Conservation (phyloP, 306 rosid genomes). For the Sindora glabra region DNA sequence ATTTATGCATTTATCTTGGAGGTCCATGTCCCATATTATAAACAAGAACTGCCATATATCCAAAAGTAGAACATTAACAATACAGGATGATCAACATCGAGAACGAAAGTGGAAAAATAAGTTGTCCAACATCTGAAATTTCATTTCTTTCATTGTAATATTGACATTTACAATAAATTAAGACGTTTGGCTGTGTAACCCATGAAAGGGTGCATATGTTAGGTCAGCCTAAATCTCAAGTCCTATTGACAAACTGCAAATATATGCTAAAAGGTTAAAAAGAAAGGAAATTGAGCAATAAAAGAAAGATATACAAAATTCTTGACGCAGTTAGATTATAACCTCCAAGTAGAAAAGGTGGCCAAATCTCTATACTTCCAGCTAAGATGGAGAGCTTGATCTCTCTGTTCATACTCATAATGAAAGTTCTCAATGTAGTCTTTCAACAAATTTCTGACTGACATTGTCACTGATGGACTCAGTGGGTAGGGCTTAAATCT, state of each 20-base stretch:
- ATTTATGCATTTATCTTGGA: no score
- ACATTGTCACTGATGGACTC: conserved; percentile 38
- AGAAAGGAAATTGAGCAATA: neutral
- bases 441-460: conserved; percentile 36
- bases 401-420: conserved; percentile 25
- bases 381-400: conserved; percentile 57
- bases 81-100: no score
- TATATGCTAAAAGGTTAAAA: conserved; percentile 4
- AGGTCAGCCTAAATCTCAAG: conserved; percentile 12
- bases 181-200: conserved; percentile 11
- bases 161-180: conserved; percentile 29
- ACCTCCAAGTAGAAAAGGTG: conserved; percentile 80
- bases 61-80: no score
- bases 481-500: conserved; percentile 50
- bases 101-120: no score
- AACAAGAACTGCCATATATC: no score
- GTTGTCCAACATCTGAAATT: neutral
- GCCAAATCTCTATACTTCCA: conserved; percentile 65
- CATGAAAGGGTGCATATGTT: neutral
- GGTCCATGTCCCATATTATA: no score
- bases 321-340: neutral
- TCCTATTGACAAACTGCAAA: conserved; percentile 22
- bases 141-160: conserved; percentile 8
- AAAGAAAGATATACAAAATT: conserved; percentile 3
- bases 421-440: conserved; percentile 46